These are phyloP conservation scores for Vanrija pseudolonga DNA, from an alignment of 1,284 basidiomycete genomes.

Conservation along the genomic window DNA sequence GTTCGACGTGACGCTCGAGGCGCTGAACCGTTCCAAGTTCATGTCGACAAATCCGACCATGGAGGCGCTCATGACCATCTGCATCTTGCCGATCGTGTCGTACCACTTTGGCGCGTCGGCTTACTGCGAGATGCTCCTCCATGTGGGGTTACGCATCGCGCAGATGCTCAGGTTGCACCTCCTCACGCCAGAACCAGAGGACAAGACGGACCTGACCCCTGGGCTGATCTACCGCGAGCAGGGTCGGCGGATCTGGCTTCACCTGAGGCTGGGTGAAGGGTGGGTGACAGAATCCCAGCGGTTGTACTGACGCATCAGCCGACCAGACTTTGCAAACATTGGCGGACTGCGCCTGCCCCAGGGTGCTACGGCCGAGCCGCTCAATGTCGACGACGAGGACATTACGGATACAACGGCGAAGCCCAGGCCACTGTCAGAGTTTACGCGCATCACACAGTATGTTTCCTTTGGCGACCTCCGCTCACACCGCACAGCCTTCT, in stretches of 20 bases:
- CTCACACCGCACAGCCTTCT: constrained; percentile 1
- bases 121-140: constrained; percentile 20
- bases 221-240: constrained; percentile 19
- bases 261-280: constrained; percentile 19
- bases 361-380: constrained; percentile 17
- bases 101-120: constrained; percentile 26
- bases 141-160: constrained; percentile 18
- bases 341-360: constrained; percentile 20
- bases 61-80: constrained; percentile 21
- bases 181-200: constrained; percentile 15
- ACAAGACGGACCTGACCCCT: constrained; percentile 8
- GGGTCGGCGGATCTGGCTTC: constrained; percentile 18
- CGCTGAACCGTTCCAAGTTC: constrained; percentile 23
- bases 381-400: constrained; percentile 21
- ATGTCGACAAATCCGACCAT: constrained; percentile 23
- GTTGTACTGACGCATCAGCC: constrained; percentile 1
- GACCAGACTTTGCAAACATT: constrained; percentile 21
- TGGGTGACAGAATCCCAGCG: neutral
- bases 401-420: constrained; percentile 14
- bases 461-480: too few species aligned
- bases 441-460: constrained; percentile 10
- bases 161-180: constrained; percentile 21
- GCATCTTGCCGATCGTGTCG: constrained; percentile 19
- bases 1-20: constrained; percentile 24
- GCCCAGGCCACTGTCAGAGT: constrained; percentile 11